phyloP scores from a whole-genome alignment of 2,329 filamentous ascomycete genomes.

The Alternaria triticimaculans region DNA sequence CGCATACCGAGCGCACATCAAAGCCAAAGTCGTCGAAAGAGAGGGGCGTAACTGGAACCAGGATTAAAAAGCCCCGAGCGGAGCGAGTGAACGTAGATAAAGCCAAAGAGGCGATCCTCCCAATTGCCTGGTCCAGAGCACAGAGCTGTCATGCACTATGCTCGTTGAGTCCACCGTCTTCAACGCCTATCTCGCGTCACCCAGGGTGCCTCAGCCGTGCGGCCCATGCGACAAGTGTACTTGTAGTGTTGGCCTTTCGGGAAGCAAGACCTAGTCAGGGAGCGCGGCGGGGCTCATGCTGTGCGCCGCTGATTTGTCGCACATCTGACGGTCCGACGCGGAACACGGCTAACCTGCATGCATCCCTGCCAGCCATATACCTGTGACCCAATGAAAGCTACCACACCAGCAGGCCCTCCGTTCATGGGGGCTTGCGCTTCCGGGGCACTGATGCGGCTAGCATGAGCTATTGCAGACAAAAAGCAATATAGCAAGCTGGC shows the following conservation, averaged over 20 bases:
- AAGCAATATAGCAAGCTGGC: not conserved
- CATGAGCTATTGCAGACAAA: not conserved
- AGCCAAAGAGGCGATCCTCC: conserved; percentile 7
- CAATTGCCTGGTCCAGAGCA: conserved; percentile 9
- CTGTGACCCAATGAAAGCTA: not conserved
- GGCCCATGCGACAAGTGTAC: conserved; percentile 13
- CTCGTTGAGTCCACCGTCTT: conserved; percentile 4
- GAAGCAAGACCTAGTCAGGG: not conserved
- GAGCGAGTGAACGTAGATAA: conserved; percentile 10
- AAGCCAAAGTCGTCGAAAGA: conserved; percentile 2
- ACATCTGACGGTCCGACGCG: conserved; percentile 6
- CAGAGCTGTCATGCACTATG: conserved; percentile 14
- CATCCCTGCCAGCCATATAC: not conserved
- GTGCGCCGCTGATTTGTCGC: conserved; percentile 7
- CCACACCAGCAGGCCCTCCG: conserved; percentile 3
- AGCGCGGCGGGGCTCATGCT: not conserved
- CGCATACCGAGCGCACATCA: conserved; percentile 7
- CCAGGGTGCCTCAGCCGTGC: conserved; percentile 8
- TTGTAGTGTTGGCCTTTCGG: conserved; percentile 2
- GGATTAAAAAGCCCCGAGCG: conserved; percentile 7
- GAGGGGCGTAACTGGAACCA: conserved; percentile 6
- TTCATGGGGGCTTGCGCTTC: conserved; percentile 2
- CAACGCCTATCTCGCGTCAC: conserved; percentile 10
- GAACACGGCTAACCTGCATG: conserved; percentile 9
- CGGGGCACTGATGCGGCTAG: not conserved